Conservation (phyloP, 768 basidiomycete genomes). For the Podaxis rugospora region DNA sequence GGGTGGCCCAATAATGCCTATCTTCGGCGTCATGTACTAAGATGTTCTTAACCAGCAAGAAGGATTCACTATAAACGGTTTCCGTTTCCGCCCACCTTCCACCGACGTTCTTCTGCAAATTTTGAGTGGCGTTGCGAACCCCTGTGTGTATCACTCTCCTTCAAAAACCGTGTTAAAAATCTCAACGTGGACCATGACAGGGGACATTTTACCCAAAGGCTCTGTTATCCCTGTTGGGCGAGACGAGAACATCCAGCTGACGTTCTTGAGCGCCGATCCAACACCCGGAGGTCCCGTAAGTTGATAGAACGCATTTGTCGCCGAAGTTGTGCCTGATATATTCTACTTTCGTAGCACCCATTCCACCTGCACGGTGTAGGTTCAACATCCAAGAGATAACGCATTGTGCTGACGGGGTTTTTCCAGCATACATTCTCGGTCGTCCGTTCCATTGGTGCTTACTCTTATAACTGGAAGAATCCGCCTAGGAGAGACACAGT, state of each 20-base stretch:
- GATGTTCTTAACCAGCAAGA: neutral
- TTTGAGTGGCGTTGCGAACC: slow-evolving; percentile 16
- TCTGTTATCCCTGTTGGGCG: slow-evolving; percentile 34
- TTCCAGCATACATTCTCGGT: slow-evolving; percentile 18
- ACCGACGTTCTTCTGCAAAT: slow-evolving; percentile 35
- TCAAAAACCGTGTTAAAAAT: no score
- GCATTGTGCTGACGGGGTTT: neutral
- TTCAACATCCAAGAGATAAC: neutral
- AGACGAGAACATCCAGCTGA: slow-evolving; percentile 18
- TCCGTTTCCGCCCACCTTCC: slow-evolving; percentile 23
- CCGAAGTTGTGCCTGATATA: neutral
- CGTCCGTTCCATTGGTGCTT: slow-evolving; percentile 2
- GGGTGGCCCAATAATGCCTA: neutral
- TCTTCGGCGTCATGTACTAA: neutral
- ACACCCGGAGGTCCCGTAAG: slow-evolving; percentile 5
- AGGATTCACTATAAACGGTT: slow-evolving; percentile 22
- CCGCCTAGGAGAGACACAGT: slow-evolving; percentile 14
- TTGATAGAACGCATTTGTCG: neutral
- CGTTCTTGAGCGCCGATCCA: neutral
- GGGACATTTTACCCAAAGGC: slow-evolving; percentile 28
- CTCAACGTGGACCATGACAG: neutral
- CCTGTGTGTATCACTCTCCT: slow-evolving; percentile 15
- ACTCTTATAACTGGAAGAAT: slow-evolving; percentile 7
- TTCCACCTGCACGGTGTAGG: slow-evolving; percentile 22
- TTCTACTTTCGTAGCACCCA: slow-evolving; percentile 4